These are phyloP conservation scores for Coemansia sp. DNA, from an alignment of 192 early-diverging fungal genomes.

Conservation along the genomic window DNA sequence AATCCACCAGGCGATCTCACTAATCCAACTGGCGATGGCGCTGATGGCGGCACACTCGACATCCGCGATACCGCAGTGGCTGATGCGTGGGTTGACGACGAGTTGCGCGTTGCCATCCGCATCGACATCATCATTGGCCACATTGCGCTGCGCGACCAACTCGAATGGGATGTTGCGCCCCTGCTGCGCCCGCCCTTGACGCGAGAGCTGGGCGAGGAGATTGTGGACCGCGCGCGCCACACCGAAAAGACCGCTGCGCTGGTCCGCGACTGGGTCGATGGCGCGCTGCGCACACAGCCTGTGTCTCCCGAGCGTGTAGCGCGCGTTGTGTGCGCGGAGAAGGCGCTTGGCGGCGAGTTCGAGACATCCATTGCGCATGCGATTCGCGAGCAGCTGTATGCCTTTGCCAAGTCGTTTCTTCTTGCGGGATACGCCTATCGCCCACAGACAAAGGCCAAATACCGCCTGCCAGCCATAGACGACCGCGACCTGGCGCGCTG, in stretches of 20 bases:
- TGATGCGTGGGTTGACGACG: slow-evolving; percentile 51
- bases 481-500: slow-evolving; percentile 76
- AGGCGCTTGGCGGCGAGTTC: slow-evolving; percentile 85
- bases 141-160: slow-evolving; percentile 83
- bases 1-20: background rate
- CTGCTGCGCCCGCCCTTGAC: slow-evolving; percentile 40
- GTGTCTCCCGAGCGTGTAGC: slow-evolving; percentile 84
- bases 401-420: slow-evolving; percentile 80
- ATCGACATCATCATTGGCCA: slow-evolving; percentile 89
- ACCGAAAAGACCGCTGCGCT: background rate
- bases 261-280: slow-evolving; percentile 33
- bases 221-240: background rate
- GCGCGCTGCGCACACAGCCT: slow-evolving; percentile 24
- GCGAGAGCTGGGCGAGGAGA: slow-evolving; percentile 23
- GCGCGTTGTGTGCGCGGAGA: slow-evolving; percentile 73
- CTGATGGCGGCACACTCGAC: background rate
- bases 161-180: slow-evolving; percentile 87
- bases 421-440: slow-evolving; percentile 82
- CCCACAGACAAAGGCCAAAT: slow-evolving; percentile 58
- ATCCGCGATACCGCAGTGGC: slow-evolving; percentile 3
- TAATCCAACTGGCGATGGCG: background rate
- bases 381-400: slow-evolving; percentile 91
- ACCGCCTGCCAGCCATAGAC: slow-evolving; percentile 31
- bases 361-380: slow-evolving; percentile 90
- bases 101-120: slow-evolving; percentile 82